Evolutionary conservation across 345 rosid species (phyloP).

Genomic region (Dipteronia sinensis): DNA sequence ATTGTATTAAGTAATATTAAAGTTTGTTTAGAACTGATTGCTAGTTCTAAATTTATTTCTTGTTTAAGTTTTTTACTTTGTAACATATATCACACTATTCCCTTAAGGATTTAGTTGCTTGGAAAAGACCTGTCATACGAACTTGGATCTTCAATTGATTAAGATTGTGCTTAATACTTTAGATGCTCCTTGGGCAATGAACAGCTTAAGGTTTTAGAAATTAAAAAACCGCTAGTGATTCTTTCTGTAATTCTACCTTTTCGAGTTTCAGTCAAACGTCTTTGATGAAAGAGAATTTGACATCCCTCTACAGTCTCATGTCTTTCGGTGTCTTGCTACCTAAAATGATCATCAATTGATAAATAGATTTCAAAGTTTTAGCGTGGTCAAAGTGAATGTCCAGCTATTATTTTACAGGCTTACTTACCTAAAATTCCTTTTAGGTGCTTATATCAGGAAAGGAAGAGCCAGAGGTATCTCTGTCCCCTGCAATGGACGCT

Average conservation of each 20-base stretch:
- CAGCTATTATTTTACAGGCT: neutral
- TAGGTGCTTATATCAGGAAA: slow-evolving; percentile 64
- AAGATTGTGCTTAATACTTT: neutral
- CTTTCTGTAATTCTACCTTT: neutral
- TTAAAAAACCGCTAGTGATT: too few relatives aligned
- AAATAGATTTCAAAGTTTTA: too few relatives aligned
- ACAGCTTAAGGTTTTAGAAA: neutral
- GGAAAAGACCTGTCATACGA: too few relatives aligned
- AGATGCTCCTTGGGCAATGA: neutral
- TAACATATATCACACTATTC: too few relatives aligned
- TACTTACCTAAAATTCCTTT: neutral
- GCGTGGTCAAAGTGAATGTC: neutral
- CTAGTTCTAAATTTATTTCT: too few relatives aligned
- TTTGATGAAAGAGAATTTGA: neutral
- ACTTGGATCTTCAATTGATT: too few relatives aligned
- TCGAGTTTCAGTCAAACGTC: neutral
- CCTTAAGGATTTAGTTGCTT: too few relatives aligned
- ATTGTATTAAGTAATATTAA: too few relatives aligned
- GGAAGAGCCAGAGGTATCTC: slow-evolving; percentile 53
- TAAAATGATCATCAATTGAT: neutral
- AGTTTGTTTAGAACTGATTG: too few relatives aligned
- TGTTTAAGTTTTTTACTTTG: too few relatives aligned
- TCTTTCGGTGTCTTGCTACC: neutral
- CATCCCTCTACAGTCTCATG: neutral
- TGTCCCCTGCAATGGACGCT: slow-evolving; percentile 69